Base-by-base conservation (phyloP, 2,329 filamentous ascomycete genomes). In the Alternaria angustiovoidea region DNA sequence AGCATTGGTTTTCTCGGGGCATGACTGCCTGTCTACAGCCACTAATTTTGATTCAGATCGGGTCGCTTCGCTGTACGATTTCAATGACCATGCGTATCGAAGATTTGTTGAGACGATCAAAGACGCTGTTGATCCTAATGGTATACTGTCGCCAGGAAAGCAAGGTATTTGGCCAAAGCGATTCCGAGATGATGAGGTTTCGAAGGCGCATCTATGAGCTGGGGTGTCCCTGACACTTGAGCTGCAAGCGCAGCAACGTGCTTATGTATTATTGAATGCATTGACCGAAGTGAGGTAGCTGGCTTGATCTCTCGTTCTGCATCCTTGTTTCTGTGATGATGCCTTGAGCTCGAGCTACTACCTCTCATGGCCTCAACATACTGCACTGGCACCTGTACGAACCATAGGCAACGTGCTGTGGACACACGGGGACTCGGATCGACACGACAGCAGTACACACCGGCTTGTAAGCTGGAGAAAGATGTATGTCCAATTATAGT, bases 401-500 rank as follows among this genome's bases (percentile, higher is more conserved):
- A 41, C 2, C 18, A 16, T 1, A 36, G 30, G 30, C 46, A 49
- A 20, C 6, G 12, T 18, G 18, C 30, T n/a, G 18, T n/a, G 18
- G 20, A 32, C 46, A 38, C 20, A 36, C 9, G 30, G 1, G 18
- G 34, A 20, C 46, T 24, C 20, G 4, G 14, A 18, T 38, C 14
- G 18, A 36, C 32, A 49, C 30, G 3, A n/a, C 24, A 22, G 22
- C 46, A 36, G 24, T 1, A 9, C 32, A 24, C 46, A 24, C 30
- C 39, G 24, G 30, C 36, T 8, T 49, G 11, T 43, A 8, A 36
- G n/a, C 20, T 38, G 30, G 34, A 3, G 3, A 38, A 38, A 5
- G 42, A 80, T 83, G 81, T 83, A 76, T 80, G 81, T 82, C 81
- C 70, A 75, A 76, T 78, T 73, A 76, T 81, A 83, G 81, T 83